A percentile compares a stretch with the other conserved stretches of the same genome.
Conservation (phyloP, 2,329 filamentous ascomycete genomes). For the Aspergillus tubingensis region DNA sequence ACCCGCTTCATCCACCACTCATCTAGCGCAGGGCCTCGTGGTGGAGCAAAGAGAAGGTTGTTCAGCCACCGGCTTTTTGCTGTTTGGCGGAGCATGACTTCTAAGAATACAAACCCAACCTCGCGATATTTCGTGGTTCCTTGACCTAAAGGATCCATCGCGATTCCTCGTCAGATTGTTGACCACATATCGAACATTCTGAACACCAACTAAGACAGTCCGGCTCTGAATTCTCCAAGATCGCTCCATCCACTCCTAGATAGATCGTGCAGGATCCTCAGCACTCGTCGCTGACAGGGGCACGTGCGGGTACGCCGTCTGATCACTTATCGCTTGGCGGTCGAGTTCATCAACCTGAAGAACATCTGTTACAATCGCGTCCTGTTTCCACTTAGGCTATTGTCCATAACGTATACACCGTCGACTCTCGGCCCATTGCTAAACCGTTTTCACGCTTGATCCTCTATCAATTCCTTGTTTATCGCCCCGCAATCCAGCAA, state of each 20-base stretch:
- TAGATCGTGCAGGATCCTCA: constrained; percentile 8
- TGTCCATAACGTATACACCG: not conserved
- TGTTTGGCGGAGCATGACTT: not conserved
- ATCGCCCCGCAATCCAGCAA: not conserved
- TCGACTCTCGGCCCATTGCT: not conserved
- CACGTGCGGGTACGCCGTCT: constrained; percentile 21
- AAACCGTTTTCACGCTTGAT: not conserved
- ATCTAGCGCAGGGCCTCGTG: constrained; percentile 9
- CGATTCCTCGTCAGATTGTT: constrained; percentile 3
- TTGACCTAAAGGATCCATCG: not conserved
- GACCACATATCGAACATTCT: constrained; percentile 3
- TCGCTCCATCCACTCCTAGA: constrained; percentile 4
- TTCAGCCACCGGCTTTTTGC: constrained; percentile 41
- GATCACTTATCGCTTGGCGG: constrained; percentile 23
- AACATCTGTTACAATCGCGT: constrained; percentile 9
- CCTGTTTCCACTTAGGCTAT: not conserved
- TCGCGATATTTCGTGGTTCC: constrained; percentile 19
- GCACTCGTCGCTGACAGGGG: constrained; percentile 14
- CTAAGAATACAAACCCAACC: constrained; percentile 21
- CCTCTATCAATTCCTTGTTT: not conserved
- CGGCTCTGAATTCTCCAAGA: not conserved
- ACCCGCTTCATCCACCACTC: not conserved
- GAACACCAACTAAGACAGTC: not conserved
- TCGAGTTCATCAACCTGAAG: constrained; percentile 16
- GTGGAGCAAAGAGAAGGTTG: constrained; percentile 26